phyloP scores from a whole-genome alignment of 164 flowering plant genomes.

The Buxus sempervirens region DNA sequence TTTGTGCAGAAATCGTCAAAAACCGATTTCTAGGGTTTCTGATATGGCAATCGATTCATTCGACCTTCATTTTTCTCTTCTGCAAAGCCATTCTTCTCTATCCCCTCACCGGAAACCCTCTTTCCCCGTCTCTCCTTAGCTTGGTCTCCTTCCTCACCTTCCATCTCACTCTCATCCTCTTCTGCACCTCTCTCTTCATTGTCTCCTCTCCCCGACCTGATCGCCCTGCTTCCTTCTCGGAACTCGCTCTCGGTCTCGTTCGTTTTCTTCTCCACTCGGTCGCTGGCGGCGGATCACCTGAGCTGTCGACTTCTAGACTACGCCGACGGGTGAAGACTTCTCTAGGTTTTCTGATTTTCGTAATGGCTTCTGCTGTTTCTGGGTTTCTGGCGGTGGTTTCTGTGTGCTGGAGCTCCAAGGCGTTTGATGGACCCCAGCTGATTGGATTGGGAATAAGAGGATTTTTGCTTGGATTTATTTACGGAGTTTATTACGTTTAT shows the following conservation, averaged over 20 bases:
- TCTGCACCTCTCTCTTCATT: constrained; percentile 24
- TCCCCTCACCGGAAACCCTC: constrained; percentile 17
- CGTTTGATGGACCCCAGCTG: constrained; percentile 14
- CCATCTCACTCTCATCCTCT: constrained; percentile 24
- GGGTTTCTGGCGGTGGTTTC: constrained; percentile 23
- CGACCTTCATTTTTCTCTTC: constrained; percentile 40
- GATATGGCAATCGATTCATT: constrained; percentile 64
- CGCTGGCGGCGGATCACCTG: constrained; percentile 14
- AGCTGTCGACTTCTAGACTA: constrained; percentile 10
- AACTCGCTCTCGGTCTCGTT: constrained; percentile 33
- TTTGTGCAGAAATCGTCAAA: constrained; percentile 35
- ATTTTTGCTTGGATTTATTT: constrained; percentile 50
- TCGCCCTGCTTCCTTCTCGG: constrained; percentile 34
- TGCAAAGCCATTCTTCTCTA: constrained; percentile 30
- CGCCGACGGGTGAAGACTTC: constrained; percentile 39
- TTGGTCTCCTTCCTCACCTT: constrained; percentile 16
- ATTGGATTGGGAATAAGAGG: constrained; percentile 56
- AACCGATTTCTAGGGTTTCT: constrained; percentile 62
- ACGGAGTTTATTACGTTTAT: constrained; percentile 50
- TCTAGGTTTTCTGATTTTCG: constrained; percentile 30
- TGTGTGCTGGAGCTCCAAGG: constrained; percentile 23
- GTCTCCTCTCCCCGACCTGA: constrained; percentile 37
- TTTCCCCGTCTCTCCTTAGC: constrained; percentile 15
- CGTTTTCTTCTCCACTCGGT: constrained; percentile 33
- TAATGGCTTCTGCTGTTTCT: constrained; percentile 19